Conservation (phyloP, 192 early-diverging fungal species). For the Podila minutissima region DNA sequence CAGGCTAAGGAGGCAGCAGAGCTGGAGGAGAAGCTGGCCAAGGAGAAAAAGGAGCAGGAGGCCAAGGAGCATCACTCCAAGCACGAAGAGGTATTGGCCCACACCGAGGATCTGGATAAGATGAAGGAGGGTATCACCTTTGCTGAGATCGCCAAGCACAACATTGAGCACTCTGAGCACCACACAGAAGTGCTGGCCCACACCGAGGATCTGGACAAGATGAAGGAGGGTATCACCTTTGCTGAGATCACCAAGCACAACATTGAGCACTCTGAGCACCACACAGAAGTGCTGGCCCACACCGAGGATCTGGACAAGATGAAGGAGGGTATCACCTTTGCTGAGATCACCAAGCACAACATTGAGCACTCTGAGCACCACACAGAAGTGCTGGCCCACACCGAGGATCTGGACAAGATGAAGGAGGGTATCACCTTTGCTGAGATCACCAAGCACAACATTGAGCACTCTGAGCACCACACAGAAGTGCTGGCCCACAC, state of each 20-base stretch:
- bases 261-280: neutral
- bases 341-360: neutral
- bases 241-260: neutral
- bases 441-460: neutral
- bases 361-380: constrained; percentile 1
- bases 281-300: neutral
- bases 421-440: neutral
- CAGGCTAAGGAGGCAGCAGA: neutral
- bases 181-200: neutral
- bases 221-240: neutral
- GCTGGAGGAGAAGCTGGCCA: constrained; percentile 12
- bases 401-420: neutral
- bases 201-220: neutral
- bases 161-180: neutral
- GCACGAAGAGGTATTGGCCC: neutral
- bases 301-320: neutral
- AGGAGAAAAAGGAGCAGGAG: constrained; percentile 4
- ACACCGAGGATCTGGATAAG: constrained; percentile 6
- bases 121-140: constrained; percentile 20
- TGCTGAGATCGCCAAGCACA: constrained; percentile 7
- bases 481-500: neutral
- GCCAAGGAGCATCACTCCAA: constrained; percentile 1
- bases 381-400: neutral
- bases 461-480: neutral
- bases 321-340: neutral